Evolutionary conservation across 306 rosid species (phyloP), one percentile per base, ranked within the genome.

Genomic region (Vigna trinervia): DNA sequence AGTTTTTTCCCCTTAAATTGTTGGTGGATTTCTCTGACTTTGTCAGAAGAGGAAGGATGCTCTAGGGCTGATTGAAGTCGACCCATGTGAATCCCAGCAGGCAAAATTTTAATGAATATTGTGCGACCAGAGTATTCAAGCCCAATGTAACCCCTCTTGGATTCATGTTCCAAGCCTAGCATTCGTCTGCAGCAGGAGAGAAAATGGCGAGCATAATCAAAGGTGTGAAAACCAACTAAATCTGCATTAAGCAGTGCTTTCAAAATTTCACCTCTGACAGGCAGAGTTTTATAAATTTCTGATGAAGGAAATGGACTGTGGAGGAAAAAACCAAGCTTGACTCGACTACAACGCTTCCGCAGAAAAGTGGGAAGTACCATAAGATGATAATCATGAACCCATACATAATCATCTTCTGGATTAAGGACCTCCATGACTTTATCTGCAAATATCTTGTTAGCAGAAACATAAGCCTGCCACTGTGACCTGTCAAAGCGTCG

Each of bases 301-400:
- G 97, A 92, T 52, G 98, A 85, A 50, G 98, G 98, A 76, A 94
- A 94, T 17, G 90, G 92, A 75, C 94, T 85, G 30, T 92, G 97
- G 36, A 92, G 96, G 84, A 92, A 94, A 68, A 92, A 94, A 13
- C 96, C 98, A 23, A 92, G 92, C 89, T 87, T 90, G 57, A 92
- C 85, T 52, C 91, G 83, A 38, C 50, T 78, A 65, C 56, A 85
- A 45, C 85, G 86, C 80, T 85, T 90, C 30, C 98, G 81, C 72
- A 94, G 78, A 83, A 94, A 90, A 15, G 98, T 89, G 22, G 98
- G 98, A 63, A 94, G 94, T 77, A 92, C 88, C 97, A 92, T 90
- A n/a, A 94, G 96, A 81, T 94, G 98, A 66, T 89, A 94, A 67
- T 94, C 98, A 80, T 94, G 97, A 84, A 94, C 82, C 98, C 97